phyloP scores from a whole-genome alignment of 202 grass and related monocot species.

The Sporobolus alterniflorus region DNA sequence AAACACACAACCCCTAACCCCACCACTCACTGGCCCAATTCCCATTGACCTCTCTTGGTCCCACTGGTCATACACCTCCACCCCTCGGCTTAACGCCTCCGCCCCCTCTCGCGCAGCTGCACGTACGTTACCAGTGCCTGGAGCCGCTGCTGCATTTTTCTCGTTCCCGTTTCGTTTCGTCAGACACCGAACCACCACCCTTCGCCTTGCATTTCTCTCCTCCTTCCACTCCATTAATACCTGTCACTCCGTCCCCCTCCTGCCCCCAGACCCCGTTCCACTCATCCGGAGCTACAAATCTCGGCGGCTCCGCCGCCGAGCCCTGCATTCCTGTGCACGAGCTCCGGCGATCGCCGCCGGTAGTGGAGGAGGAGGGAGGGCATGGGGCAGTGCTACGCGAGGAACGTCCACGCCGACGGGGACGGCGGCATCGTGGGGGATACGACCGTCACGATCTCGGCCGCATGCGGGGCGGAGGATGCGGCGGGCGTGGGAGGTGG shows the following conservation, averaged over 20 bases:
- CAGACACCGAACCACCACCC: not conserved
- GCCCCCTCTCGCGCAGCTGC: too few species aligned
- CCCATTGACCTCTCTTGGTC: too few species aligned
- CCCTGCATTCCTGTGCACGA: slow-evolving; percentile 40
- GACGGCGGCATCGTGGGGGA: slow-evolving; percentile 37
- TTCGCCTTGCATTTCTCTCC: not conserved
- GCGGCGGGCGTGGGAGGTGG: not conserved
- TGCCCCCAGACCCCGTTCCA: not conserved
- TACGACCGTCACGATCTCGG: slow-evolving; percentile 58
- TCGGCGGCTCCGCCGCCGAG: not conserved
- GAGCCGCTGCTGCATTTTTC: slow-evolving; percentile 2
- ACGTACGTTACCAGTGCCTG: not conserved
- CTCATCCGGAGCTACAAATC: slow-evolving; percentile 50
- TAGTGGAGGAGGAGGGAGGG: not conserved
- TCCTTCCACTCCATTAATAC: slow-evolving; percentile 34
- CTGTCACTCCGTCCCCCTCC: not conserved
- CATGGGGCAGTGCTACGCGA: slow-evolving; percentile 97
- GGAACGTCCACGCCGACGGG: slow-evolving; percentile 61
- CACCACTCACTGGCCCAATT: too few species aligned
- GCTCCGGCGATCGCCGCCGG: slow-evolving; percentile 51
- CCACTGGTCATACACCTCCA: too few species aligned
- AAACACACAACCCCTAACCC: too few species aligned
- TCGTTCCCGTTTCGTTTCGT: not conserved
- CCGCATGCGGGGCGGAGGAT: not conserved
- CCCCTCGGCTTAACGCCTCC: too few species aligned